Evolutionary conservation across 2,329 filamentous ascomycete species (phyloP), one percentile per base, ranked within the genome.

Genomic region (Hypoxylon sp.): DNA sequence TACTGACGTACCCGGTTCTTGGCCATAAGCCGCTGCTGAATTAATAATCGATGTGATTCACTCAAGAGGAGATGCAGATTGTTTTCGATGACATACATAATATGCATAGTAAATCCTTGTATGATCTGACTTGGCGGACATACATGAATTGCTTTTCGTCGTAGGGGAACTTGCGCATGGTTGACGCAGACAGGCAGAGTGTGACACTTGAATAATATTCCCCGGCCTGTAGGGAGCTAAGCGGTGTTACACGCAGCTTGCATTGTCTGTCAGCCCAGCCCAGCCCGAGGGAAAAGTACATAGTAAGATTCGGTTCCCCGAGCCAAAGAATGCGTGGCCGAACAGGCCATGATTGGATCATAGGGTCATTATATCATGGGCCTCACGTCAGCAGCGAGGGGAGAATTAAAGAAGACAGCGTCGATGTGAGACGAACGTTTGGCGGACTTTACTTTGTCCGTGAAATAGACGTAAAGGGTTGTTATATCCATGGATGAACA

Each of bases 371-470:
- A 29, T 27, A 42, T 41, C 35, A 15, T 34, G n/a, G 42, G 5
- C 13, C 51, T 57, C 50, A 57, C 53, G 49, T 57, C 43, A 57
- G 53, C 49, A 34, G 23, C 11, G 5, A 26, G 25, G 11, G 41
- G 30, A 48, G 43, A 38, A 45, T 31, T 13, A 17, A 40, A 13
- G 45, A 31, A 37, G 25, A 21, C 15, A 16, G 27, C 21, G 41
- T 41, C n/a, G 34, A 46, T 29, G 47, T 48, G 52, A 54, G 54
- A 57, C 41, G 50, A 57, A 57, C 50, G 7, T 9, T 36, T 37
- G 12, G 41, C 49, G 54, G 50, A 53, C 49, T 53, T 50, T 48
- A 13, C 43, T 48, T 53, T 38, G 50, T 53, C 43, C 50, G 42
- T 25, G 27, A 11, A n/a, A n/a, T n/a, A n/a, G n/a, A n/a, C n/a